Base-by-base conservation (phyloP, 2,329 filamentous ascomycete genomes). In the Coleophoma cylindrospora region DNA sequence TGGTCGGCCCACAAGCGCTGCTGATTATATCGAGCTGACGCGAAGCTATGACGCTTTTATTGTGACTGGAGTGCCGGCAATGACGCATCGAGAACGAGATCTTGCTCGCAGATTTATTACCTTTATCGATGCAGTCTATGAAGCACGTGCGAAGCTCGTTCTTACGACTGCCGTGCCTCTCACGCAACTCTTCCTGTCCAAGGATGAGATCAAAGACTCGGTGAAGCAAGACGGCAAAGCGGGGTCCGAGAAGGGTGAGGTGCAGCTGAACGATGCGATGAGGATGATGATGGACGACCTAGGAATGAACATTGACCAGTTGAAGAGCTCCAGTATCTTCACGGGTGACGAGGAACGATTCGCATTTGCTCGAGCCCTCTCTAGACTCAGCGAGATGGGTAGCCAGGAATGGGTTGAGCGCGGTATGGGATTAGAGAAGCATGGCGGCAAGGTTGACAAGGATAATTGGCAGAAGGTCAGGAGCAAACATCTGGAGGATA, bases 71-170 rank as follows among this genome's bases (percentile, higher is more conserved):
- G 84, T 97, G 1, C 94, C 94, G 0, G 89, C 86, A 6, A 97
- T 99, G 94, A 94, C 86, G 38, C 81, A 90, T 57, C 82, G 83
- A 49, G 83, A 91, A 63, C 83, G 94, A 17, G 94, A 99, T 70
- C 77, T 96, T 37, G 94, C 94, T 0, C 76, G 94, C 12, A 80
- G 94, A 5, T 96, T 99, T 69, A 99, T 99, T 66, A 99, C 92
- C 0, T 96, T 99, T 61, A 89, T 99, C 57, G 94, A 99, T 66
- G 92, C 94, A 6, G 86, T 96, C 4, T 99, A 99, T 65, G 94
- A 99, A 69, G 77, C 79, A 27, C 81, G 92, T 68, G 91, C 91
- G n/a, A 97, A 96, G 71, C 80, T 99, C 8, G 92, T 97, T 14
- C 80, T 99, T 50, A 99, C 94, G 0, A 91, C 89, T 3, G 90